Percentiles rank a stretch among this genome's conserved stretches.
Conservation (phyloP, 139 green algal species). For the Chlamydomonas applanata region DNA sequence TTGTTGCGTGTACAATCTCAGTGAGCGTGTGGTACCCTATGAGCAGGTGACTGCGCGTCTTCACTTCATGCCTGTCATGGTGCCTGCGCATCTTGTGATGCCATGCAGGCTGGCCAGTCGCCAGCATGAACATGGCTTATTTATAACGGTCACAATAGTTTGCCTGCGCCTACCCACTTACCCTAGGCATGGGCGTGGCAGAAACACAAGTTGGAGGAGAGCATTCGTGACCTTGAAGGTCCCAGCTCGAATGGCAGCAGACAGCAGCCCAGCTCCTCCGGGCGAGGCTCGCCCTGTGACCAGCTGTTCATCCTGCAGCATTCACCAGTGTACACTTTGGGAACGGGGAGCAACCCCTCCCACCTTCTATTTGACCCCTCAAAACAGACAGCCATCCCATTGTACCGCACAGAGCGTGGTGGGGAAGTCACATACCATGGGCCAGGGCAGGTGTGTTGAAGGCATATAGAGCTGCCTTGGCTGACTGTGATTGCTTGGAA, state of each 20-base stretch:
- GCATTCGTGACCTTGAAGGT: not conserved
- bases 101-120: too few species aligned
- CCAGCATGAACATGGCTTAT: too few species aligned
- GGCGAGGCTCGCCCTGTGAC: not conserved
- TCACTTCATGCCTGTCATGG: too few species aligned
- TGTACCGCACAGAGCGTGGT: constrained; percentile 65
- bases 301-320: constrained; percentile 64
- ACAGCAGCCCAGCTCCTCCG: not conserved
- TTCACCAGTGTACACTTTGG: constrained; percentile 80
- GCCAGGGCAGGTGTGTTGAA: constrained; percentile 68
- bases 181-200: constrained; percentile 15
- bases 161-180: too few species aligned
- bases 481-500: too few species aligned
- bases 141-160: too few species aligned
- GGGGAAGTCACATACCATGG: constrained; percentile 93
- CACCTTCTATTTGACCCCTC: constrained; percentile 45
- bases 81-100: too few species aligned
- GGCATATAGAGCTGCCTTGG: too few species aligned
- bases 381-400: constrained; percentile 30
- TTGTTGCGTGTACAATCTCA: constrained; percentile 21
- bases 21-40: constrained; percentile 24
- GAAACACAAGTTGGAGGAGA: not conserved
- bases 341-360: constrained; percentile 62
- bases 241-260: not conserved
- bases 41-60: constrained; percentile 5